phyloP scores from a whole-genome alignment of 179 eudicot species.

The Patellifolia procumbens region DNA sequence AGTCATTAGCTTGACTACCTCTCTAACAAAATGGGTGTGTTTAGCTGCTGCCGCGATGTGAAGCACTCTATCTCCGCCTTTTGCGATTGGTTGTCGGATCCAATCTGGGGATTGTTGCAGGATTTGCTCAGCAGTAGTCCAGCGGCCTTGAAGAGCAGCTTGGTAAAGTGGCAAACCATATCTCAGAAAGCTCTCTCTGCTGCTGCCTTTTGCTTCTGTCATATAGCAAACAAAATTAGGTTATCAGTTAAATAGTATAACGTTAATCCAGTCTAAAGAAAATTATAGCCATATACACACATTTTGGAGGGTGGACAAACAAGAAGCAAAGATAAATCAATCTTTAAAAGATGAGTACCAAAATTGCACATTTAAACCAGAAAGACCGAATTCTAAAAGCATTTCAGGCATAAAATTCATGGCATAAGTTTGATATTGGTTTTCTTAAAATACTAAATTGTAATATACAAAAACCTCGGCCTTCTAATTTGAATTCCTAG shows the following conservation, averaged over 20 bases:
- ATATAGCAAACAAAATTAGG: not conserved
- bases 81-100: slow-evolving; percentile 21
- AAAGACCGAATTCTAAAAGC: no score
- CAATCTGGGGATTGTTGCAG: slow-evolving; percentile 8
- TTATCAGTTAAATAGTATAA: not conserved
- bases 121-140: slow-evolving; percentile 11
- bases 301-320: no score
- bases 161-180: slow-evolving; percentile 26
- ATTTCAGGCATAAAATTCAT: no score
- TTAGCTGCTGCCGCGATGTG: slow-evolving; percentile 31
- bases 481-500: no score
- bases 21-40: slow-evolving; percentile 12
- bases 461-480: no score
- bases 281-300: no score
- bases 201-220: not conserved
- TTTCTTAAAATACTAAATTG: no score
- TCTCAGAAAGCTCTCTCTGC: slow-evolving; percentile 9
- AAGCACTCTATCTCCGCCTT: slow-evolving; percentile 19
- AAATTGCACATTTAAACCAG: no score
- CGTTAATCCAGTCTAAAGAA: no score
- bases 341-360: no score
- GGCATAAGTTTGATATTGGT: no score
- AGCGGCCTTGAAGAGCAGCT: slow-evolving; percentile 23
- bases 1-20: slow-evolving; percentile 13
- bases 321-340: no score